phyloP scores from a whole-genome alignment of 495 filamentous ascomycete species.

The Hypoxylon lienhwacheense region DNA sequence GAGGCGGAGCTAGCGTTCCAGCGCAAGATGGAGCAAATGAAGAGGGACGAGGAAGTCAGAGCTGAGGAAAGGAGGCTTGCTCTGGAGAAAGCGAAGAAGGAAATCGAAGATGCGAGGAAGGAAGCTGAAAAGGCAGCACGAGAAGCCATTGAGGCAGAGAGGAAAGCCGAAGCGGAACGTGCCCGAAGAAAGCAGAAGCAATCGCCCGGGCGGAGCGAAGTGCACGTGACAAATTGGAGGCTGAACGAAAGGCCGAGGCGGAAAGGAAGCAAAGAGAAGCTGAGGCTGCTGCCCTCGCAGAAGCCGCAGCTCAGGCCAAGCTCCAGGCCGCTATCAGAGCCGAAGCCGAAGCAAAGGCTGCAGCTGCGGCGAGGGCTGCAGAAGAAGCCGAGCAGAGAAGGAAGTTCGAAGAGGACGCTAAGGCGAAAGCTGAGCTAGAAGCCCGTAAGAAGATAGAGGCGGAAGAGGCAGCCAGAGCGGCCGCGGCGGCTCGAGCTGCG shows the following conservation, averaged over 20 bases:
- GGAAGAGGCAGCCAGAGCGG: constrained; percentile 36
- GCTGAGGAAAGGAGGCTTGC: constrained; percentile 38
- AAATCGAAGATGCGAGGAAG: constrained; percentile 45
- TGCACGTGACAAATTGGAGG: constrained; percentile 43
- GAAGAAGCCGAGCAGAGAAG: constrained; percentile 54
- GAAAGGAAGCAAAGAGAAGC: constrained; percentile 57
- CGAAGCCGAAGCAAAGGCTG: constrained; percentile 46
- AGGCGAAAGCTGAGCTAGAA: constrained; percentile 37
- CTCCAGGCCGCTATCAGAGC: constrained; percentile 47
- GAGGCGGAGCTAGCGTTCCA: constrained; percentile 46
- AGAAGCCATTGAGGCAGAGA: constrained; percentile 43
- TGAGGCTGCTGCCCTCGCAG: constrained; percentile 48
- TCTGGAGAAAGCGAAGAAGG: constrained; percentile 42
- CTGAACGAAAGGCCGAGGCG: constrained; percentile 50
- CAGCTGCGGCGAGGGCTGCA: constrained; percentile 45
- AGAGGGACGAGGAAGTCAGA: constrained; percentile 36
- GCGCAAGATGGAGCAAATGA: constrained; percentile 46
- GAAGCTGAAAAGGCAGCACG: constrained; percentile 50
- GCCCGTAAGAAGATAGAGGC: constrained; percentile 40
- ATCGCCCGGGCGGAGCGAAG: constrained; percentile 40
- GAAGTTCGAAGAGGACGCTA: constrained; percentile 42
- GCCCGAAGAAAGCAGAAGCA: constrained; percentile 33
- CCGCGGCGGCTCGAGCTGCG: constrained; percentile 26
- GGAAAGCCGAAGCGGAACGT: constrained; percentile 41
- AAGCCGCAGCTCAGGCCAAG: constrained; percentile 44